These are phyloP conservation scores for Amylostereum areolatum DNA, from an alignment of 1,284 basidiomycete genomes.

Conservation along the genomic window DNA sequence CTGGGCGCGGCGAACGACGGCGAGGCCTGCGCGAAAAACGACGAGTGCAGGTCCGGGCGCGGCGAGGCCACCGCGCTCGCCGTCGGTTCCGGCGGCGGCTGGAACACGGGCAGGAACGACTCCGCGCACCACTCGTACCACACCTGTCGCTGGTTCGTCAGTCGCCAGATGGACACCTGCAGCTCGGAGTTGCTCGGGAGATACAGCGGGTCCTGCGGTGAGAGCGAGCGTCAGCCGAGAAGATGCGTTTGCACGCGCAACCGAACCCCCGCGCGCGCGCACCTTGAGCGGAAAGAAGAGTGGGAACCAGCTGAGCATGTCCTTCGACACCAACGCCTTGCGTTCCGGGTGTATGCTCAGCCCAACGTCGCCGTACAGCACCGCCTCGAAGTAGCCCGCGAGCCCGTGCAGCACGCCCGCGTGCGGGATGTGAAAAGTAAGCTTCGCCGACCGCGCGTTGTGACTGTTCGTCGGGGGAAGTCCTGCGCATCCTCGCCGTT, in stretches of 20 bases:
- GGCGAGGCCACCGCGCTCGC: conserved; percentile 12
- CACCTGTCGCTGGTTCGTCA: conserved; percentile 82
- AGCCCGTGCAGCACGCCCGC: conserved; percentile 95
- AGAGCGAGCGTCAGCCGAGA: background rate
- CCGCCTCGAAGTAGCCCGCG: conserved; percentile 96
- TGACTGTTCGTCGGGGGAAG: conserved; percentile 84
- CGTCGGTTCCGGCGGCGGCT: conserved; percentile 5
- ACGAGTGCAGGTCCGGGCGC: conserved; percentile 18
- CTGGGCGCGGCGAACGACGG: conserved; percentile 48
- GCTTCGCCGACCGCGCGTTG: conserved; percentile 73
- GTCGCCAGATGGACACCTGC: conserved; percentile 91
- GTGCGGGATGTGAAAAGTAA: conserved; percentile 92
- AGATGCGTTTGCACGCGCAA: background rate
- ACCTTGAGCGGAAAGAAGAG: conserved; percentile 93
- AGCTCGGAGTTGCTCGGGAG: conserved; percentile 90
- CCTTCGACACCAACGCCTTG: conserved; percentile 76
- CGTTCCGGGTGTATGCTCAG: conserved; percentile 93
- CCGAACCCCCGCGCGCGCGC: conserved; percentile 13
- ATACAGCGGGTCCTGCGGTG: conserved; percentile 84
- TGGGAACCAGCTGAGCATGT: conserved; percentile 99
- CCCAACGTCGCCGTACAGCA: conserved; percentile 84
- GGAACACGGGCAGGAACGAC: conserved; percentile 69
- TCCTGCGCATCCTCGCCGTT: conserved; percentile 53
- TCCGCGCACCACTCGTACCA: conserved; percentile 99
- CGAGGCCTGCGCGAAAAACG: conserved; percentile 26